Evolutionary conservation across 1,284 basidiomycete genomes (phyloP), one percentile per base, ranked within the genome.

Genomic region (Xerocomus amazonicus): DNA sequence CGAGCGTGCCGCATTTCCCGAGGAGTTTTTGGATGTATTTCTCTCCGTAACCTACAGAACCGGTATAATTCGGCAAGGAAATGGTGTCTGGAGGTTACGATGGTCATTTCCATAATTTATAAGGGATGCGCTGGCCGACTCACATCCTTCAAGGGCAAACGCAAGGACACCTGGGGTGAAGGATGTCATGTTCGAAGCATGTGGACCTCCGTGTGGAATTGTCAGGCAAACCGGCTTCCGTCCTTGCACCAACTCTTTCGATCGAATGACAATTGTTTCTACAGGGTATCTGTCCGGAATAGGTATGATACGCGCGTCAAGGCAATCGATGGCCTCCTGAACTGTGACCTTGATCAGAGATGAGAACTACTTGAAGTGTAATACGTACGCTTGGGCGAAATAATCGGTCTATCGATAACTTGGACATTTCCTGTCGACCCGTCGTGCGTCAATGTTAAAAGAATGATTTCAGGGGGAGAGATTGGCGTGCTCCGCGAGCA

Each of bases 161-260:
- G 78, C 77, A 1, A 71, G 71, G 0, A 62, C 60, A 3, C 58
- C 51, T 0, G 81, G 64, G 1, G 62, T 65, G 56, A 84, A 88
- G 0, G 72, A 69, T 0, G 79, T 81, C 0, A 73, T 71, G 9
- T 59, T 70, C 0, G 74, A 69, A 0, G 60, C 69, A 59, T 89
- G 87, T 0, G 87, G 87, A 1, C 87, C 87, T 6, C 87, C 87
- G 55, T 89, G 87, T 4, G 77, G 75, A n/a, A 71, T 63, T 2
- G 76, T 76, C 41, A 89, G 70, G 45, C 77, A 76, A 3, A 78
- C 68, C 4, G 70, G 64, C 17, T 68, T 68, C 0, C 45, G 57
- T 16, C 50, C 54, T 8, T 57, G 19, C 4, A 47, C 53, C 6
- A 45, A 36, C 13, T 47, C 50, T 33, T 56, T 53, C 13, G 59